Base-by-base conservation (phyloP, 192 early-diverging fungal genomes). In the Dispira parvispora region DNA sequence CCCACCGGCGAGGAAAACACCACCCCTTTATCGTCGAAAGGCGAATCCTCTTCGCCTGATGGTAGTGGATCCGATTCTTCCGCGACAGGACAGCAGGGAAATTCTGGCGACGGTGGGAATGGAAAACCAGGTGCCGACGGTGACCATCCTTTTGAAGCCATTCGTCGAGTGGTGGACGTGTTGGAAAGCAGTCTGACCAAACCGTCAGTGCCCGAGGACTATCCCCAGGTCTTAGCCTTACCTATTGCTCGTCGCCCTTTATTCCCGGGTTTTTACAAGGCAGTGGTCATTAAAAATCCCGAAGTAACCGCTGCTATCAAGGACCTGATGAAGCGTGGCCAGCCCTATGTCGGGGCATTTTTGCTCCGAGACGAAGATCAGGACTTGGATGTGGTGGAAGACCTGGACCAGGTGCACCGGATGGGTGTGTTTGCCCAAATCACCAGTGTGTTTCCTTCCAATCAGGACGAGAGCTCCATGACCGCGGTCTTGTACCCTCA, bases 231-330 rank as follows among this genome's bases (percentile, higher is more conserved):
- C 0, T 76, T 99, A 65, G 91, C 92, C 21, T 78, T 98, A 38
- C 96, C 96, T 0, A 87, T 98, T 60, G 88, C 91, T 18, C 78
- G 91, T 11, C 80, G 96, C 25, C 93, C 93, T 20, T 73, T 98
- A 23, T 98, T 98, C 65, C 96, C 96, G 21, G 94, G 93, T 27
- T 93, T 95, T 69, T 99, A 96, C 78, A 99, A 99, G 75, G 90
- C 94, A 8, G 85, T 99, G 26, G 91, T 92, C 26, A 91, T 99
- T 62, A 93, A 94, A 71, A 89, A 96, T 67, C 92, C 92, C 0
- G 75, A 88, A 47, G 92, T 92, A 3, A 94, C 88, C 52, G 82
- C 83, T 32, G 91, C 96, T 2, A 88, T 99, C 52, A 88, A 96
- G 67, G 85, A 90, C 63, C 71, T 99, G 21, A 78, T 94, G 61